Evolutionary conservation across 1,284 basidiomycete species (phyloP), one percentile per base, ranked within the genome.

Genomic region (Blastosporella zonata): DNA sequence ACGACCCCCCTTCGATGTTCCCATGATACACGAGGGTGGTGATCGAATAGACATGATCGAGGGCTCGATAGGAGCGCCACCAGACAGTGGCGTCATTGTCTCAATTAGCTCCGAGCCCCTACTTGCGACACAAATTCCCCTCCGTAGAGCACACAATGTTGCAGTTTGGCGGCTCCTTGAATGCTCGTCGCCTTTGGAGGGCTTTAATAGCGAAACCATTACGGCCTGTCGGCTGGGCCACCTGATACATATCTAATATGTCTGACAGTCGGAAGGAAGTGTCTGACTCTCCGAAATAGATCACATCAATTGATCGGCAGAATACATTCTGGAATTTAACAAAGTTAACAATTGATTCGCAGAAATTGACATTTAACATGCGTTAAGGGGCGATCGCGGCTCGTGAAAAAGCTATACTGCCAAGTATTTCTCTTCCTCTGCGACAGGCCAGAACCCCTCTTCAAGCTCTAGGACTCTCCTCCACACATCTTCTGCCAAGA

Each of bases 391-490:
- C n/a, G n/a, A n/a, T n/a, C n/a, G n/a, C n/a, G n/a, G 13, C 2
- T 31, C 10, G 25, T 25, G 20, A n/a, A 21, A 25, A 15, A 2
- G 6, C 33, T n/a, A 46, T 22, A 39, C 13, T 13, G 13, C 13
- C 20, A 31, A n/a, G 9, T 34, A n/a, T 8, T 39, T 28, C 47
- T 68, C 67, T 49, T 70, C 68, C 13, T 61, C 62, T 5, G 55
- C 56, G 17, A 46, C 43, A 7, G 81, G 83, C 83, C 82, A 86
- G 57, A 85, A 85, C 1, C 63, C 72, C 35, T 69, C 73, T 58
- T 85, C 82, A 1, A 85, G 69, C 57, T 84, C 80, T 3, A 84
- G 52, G 3, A 80, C 75, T 22, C 81, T 70, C 8, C 59, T 65
- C 80, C 79, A 84, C 17, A 85, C 74, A 7, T 66, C 69, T 58